Percentiles rank a stretch among this genome's conserved stretches.
Conservation (phyloP, 2,329 filamentous ascomycete species). For the Aspergillus sp. region DNA sequence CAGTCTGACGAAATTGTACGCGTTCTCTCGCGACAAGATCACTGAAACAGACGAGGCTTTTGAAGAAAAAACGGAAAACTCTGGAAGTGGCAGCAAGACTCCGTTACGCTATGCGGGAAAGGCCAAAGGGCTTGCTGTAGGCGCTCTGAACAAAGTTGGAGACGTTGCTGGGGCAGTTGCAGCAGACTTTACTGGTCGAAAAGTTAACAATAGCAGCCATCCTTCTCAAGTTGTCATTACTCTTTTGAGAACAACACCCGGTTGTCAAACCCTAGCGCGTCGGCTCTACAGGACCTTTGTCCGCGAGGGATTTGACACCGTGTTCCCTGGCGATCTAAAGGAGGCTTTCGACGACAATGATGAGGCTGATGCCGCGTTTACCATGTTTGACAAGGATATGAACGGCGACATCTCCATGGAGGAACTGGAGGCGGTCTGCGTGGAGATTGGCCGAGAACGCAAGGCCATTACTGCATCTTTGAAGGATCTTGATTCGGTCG, state of each 20-base stretch:
- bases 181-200: slow-evolving; percentile 83
- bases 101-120: slow-evolving; percentile 70
- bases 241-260: slow-evolving; percentile 68
- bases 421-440: slow-evolving; percentile 87
- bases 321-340: slow-evolving; percentile 75
- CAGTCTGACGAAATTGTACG: slow-evolving; percentile 64
- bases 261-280: slow-evolving; percentile 80
- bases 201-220: slow-evolving; percentile 67
- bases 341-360: slow-evolving; percentile 77
- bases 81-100: slow-evolving; percentile 64
- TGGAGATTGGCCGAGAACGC: slow-evolving; percentile 90
- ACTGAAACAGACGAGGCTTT: slow-evolving; percentile 74
- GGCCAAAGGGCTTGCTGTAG: slow-evolving; percentile 71
- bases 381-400: slow-evolving; percentile 93
- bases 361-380: slow-evolving; percentile 84
- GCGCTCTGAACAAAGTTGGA: slow-evolving; percentile 75
- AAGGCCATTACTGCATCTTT: slow-evolving; percentile 93
- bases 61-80: slow-evolving; percentile 53
- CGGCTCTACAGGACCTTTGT: slow-evolving; percentile 86
- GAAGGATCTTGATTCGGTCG: slow-evolving; percentile 92
- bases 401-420: slow-evolving; percentile 97
- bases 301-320: slow-evolving; percentile 70
- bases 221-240: slow-evolving; percentile 82
- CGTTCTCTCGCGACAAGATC: slow-evolving; percentile 64
- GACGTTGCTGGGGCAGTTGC: slow-evolving; percentile 83